phyloP scores from a whole-genome alignment of 805 yeast species.

The Sugiyamaella americana region DNA sequence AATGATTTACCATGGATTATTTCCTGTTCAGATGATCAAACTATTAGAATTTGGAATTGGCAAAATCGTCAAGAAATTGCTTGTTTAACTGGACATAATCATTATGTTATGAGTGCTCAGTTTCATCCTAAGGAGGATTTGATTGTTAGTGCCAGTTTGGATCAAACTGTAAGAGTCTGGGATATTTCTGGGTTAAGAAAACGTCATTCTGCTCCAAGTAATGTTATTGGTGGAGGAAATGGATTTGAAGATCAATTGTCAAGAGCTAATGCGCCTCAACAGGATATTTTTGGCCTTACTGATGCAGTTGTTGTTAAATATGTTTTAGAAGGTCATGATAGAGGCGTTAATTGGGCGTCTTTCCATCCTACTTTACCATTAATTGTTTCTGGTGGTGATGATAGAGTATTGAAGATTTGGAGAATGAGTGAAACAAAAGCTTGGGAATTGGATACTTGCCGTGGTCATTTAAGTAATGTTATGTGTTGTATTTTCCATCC shows the following conservation, averaged over 20 bases:
- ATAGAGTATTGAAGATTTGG: slow-evolving; percentile 92
- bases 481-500: slow-evolving; percentile 90
- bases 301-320: slow-evolving; percentile 94
- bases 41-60: slow-evolving; percentile 99
- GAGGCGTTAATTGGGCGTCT: slow-evolving; percentile 98
- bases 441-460: slow-evolving; percentile 98
- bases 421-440: slow-evolving; percentile 96
- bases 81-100: slow-evolving; percentile 95
- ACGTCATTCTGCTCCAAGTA: slow-evolving; percentile 75
- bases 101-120: slow-evolving; percentile 96
- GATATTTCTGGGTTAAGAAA: slow-evolving; percentile 92
- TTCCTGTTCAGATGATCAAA: slow-evolving; percentile 95
- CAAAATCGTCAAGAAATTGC: slow-evolving; percentile 97
- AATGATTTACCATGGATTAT: slow-evolving; percentile 96
- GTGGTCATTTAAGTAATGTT: slow-evolving; percentile 95
- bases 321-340: slow-evolving; percentile 94
- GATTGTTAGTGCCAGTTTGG: slow-evolving; percentile 91
- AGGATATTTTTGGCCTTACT: slow-evolving; percentile 89
- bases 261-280: slow-evolving; percentile 41
- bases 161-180: slow-evolving; percentile 99
- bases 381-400: slow-evolving; percentile 94
- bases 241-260: slow-evolving; percentile 41
- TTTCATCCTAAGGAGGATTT: slow-evolving; percentile 95
- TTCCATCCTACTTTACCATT: slow-evolving; percentile 96
- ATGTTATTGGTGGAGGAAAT: slow-evolving; percentile 11